These are phyloP conservation scores for Herpetomonas samuelpessoai DNA, from an alignment of 208 protist species.

Conservation along the genomic window DNA sequence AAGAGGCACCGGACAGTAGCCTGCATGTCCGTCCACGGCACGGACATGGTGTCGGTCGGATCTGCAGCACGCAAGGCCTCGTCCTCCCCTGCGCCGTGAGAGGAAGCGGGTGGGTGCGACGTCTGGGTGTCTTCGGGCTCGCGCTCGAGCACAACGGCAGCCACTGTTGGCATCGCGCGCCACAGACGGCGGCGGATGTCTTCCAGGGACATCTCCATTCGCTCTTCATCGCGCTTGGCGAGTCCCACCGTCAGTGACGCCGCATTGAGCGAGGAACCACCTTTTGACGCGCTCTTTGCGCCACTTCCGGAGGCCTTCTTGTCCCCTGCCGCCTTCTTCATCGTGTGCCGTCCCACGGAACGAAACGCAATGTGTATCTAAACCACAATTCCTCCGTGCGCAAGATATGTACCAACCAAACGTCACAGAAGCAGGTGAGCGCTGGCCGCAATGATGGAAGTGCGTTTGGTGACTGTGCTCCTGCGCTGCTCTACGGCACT, in stretches of 20 bases:
- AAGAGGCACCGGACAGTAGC: slow-evolving; percentile 59
- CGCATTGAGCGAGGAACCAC: background rate
- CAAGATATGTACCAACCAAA: too few relatives aligned
- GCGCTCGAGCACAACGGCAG: slow-evolving; percentile 2
- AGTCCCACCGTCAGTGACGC: background rate
- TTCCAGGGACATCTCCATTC: slow-evolving; percentile 30
- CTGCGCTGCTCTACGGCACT: too few relatives aligned
- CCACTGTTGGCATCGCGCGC: slow-evolving; percentile 51
- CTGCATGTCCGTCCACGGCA: slow-evolving; percentile 51
- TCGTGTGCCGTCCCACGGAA: too few relatives aligned
- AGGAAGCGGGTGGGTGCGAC: background rate
- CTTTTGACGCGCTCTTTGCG: background rate
- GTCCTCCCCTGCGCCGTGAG: background rate
- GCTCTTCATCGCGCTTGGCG: background rate
- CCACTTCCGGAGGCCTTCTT: background rate
- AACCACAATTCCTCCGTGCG: too few relatives aligned
- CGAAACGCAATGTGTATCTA: too few relatives aligned
- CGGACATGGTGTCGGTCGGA: slow-evolving; percentile 5
- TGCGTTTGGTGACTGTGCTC: too few relatives aligned
- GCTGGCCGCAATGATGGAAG: too few relatives aligned
- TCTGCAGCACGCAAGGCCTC: slow-evolving; percentile 14
- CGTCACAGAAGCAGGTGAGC: too few relatives aligned
- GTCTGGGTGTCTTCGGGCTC: background rate
- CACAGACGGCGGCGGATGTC: slow-evolving; percentile 64
- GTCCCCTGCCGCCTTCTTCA: background rate